These are phyloP conservation scores for Coniochaeta pulveracea DNA, from an alignment of 2,329 filamentous ascomycete species.

Conservation along the genomic window DNA sequence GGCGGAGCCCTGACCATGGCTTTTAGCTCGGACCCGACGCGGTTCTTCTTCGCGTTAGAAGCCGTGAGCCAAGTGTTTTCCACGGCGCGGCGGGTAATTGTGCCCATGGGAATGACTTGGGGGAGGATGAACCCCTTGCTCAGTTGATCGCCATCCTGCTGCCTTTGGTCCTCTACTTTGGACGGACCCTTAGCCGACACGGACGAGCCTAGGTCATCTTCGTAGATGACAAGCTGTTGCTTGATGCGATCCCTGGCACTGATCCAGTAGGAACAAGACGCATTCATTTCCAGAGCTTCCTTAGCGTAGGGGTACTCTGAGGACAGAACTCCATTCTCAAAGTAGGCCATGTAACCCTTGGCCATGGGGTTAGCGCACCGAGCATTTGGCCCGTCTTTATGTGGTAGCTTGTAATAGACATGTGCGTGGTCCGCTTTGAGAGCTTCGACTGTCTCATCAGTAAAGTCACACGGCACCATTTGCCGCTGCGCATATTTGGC, in stretches of 20 bases:
- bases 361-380: conserved; percentile 81
- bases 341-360: conserved; percentile 82
- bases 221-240: conserved; percentile 91
- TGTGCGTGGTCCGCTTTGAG: conserved; percentile 56
- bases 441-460: conserved; percentile 54
- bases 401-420: conserved; percentile 84
- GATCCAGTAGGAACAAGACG: conserved; percentile 98
- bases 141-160: conserved; percentile 12
- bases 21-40: conserved; percentile 93
- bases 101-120: conserved; percentile 96
- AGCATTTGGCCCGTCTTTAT: conserved; percentile 84
- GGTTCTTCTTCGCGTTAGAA: conserved; percentile 91
- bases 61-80: conserved; percentile 98
- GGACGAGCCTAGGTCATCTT: conserved; percentile 40
- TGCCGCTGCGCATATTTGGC: conserved; percentile 59
- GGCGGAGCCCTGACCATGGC: conserved; percentile 89
- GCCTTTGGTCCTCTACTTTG: conserved; percentile 7
- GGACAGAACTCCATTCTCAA: conserved; percentile 77
- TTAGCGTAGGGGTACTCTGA: conserved; percentile 87
- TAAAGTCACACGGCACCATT: conserved; percentile 64
- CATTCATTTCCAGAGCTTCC: conserved; percentile 95
- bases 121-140: conserved; percentile 75
- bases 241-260: conserved; percentile 86
- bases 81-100: conserved; percentile 84
- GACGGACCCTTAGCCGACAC: conserved; percentile 6